Base-by-base conservation (phyloP, 306 rosid species). In the Quercus agrifolia region DNA sequence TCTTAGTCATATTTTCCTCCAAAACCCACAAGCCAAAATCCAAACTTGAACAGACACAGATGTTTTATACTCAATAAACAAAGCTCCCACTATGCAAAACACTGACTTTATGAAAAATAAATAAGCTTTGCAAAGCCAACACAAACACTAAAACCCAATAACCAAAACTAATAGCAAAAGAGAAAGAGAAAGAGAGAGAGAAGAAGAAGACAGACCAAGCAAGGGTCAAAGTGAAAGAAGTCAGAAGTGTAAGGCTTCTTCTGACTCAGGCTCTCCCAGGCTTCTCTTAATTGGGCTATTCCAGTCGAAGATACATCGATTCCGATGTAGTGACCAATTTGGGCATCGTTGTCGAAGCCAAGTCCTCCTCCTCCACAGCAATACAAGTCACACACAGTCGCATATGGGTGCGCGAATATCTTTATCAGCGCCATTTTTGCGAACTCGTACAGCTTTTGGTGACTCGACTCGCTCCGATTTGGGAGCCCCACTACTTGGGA, bases 391-490 rank as follows among this genome's bases (percentile, higher is more conserved):
- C 99, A 95, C 4, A 93, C 88, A 33, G 93, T 90, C 63, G 96
- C 97, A 83, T 95, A 95, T 2, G 99, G 99, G 71, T 93, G 98
- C 78, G 89, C 83, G 87, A 95, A 93, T 81, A 95, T 90, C 80
- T 85, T 93, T 58, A 91, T 82, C 56, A 95, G 92, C 63, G 96
- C 97, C 64, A 85, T 80, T 76, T 89, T 93, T 0, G 97, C 92
- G 61, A 92, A 95, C 73, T 95, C 99, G 75, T 88, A 88, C 73
- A 93, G 92, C 12, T 96, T 93, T 7, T 85, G 91, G 63, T 87
- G 96, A 80, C 88, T 88, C 6, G 89, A 89, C 76, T 92, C 98
- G 83, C 77, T 78, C 71, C 92, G 46, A 38, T 7, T 88, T 49
- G 87, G 79, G 13, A 49, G 15, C 13, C 69, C 75, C 20, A 71